Evolutionary conservation across 768 basidiomycete species (phyloP).

Genomic region (Leucogyrophana mollusca): DNA sequence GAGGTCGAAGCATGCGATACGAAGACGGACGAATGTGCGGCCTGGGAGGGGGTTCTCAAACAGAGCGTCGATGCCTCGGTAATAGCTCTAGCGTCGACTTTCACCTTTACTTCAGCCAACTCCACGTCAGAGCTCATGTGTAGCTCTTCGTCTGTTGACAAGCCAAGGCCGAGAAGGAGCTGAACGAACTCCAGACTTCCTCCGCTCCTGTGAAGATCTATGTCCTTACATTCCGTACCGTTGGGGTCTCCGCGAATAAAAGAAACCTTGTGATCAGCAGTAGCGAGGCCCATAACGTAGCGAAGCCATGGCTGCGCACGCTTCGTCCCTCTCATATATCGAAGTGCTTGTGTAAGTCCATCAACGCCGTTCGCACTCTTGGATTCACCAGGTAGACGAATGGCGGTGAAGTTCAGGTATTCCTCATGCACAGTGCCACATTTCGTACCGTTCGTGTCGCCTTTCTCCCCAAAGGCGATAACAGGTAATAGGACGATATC

Average conservation of each 20-base stretch:
- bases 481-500: conserved; percentile 13
- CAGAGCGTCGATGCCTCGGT: too few species aligned
- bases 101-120: not conserved
- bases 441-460: not conserved
- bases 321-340: conserved; percentile 6
- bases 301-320: conserved; percentile 8
- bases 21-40: too few species aligned
- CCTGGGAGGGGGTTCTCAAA: too few species aligned
- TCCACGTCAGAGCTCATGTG: conserved; percentile 5
- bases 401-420: conserved; percentile 8
- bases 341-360: conserved; percentile 3
- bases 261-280: conserved; percentile 1
- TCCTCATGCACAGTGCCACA: not conserved
- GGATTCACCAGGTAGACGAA: conserved; percentile 9
- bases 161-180: conserved; percentile 12
- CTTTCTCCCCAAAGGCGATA: conserved; percentile 4
- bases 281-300: conserved; percentile 6
- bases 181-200: conserved; percentile 12
- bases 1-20: too few species aligned
- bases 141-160: not conserved
- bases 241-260: conserved; percentile 11
- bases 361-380: conserved; percentile 1
- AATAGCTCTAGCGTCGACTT: too few species aligned
- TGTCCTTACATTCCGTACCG: conserved; percentile 7
- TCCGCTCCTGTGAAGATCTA: conserved; percentile 5